Percentiles rank a stretch among this genome's conserved stretches.
Evolutionary conservation across 352 stramenopile species (phyloP).

Genomic region (Pythium dissimile): DNA sequence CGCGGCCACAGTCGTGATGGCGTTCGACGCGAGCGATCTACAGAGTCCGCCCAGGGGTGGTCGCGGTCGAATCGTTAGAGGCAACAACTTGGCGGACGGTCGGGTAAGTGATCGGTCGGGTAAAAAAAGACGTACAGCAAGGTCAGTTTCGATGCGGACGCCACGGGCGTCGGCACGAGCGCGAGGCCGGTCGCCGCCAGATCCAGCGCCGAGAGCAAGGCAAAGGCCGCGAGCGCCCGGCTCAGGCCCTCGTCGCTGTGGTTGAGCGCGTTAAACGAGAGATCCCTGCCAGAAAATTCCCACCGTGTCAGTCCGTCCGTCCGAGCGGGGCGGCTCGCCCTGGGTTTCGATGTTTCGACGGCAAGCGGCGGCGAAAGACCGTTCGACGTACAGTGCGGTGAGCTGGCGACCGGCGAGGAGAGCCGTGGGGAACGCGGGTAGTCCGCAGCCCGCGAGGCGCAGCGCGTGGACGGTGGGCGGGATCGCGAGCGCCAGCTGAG

Average conservation of each 20-base stretch:
- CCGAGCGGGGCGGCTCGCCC: background rate
- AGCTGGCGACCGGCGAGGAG: background rate
- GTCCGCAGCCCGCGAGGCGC: slow-evolving; percentile 1
- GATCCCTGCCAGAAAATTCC: slow-evolving; percentile 4
- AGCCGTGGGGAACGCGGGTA: slow-evolving; percentile 2
- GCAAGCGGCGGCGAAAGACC: too few species aligned
- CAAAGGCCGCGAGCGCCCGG: background rate
- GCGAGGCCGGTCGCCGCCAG: slow-evolving; percentile 13
- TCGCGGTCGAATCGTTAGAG: background rate
- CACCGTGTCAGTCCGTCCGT: too few species aligned
- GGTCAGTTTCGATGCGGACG: background rate
- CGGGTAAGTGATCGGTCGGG: too few species aligned
- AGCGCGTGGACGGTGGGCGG: background rate
- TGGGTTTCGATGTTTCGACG: background rate
- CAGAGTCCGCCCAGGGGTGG: background rate
- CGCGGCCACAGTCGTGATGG: background rate
- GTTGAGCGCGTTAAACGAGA: slow-evolving; percentile 13
- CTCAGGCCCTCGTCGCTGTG: background rate
- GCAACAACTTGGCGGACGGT: background rate
- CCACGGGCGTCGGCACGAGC: background rate
- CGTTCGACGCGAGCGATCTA: slow-evolving; percentile 16
- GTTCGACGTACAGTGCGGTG: slow-evolving; percentile 9
- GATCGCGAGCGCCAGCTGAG: background rate
- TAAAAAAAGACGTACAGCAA: slow-evolving; percentile 19
- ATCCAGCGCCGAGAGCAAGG: slow-evolving; percentile 7